A percentile compares a stretch with the other conserved stretches of the same genome.
Evolutionary conservation across 2,329 filamentous ascomycete species (phyloP).

Genomic region (Fusarium coicis): DNA sequence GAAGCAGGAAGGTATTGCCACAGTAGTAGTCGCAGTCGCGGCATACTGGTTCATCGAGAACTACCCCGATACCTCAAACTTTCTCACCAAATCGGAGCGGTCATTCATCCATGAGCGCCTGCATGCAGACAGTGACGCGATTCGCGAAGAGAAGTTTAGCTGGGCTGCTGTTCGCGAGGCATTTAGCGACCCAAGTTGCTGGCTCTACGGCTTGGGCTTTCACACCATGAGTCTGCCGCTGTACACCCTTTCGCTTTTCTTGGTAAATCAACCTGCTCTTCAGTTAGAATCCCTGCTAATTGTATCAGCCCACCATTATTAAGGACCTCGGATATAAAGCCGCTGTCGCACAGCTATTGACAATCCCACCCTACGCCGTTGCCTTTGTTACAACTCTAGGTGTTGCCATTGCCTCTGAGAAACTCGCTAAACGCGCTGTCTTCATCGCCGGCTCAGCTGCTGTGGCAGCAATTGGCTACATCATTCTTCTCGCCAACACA

Average conservation of each 20-base stretch:
- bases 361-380: slow-evolving; percentile 72
- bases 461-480: slow-evolving; percentile 71
- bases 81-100: slow-evolving; percentile 65
- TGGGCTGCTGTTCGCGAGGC: slow-evolving; percentile 74
- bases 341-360: slow-evolving; percentile 66
- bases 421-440: slow-evolving; percentile 64
- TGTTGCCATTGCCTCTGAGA: slow-evolving; percentile 70
- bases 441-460: slow-evolving; percentile 70
- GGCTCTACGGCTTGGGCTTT: slow-evolving; percentile 77
- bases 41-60: slow-evolving; percentile 73
- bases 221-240: slow-evolving; percentile 76
- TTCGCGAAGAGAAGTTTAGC: slow-evolving; percentile 72
- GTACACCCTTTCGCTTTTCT: slow-evolving; percentile 66
- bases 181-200: slow-evolving; percentile 74
- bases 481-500: slow-evolving; percentile 65
- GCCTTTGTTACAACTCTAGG: slow-evolving; percentile 68
- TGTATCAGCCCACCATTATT: slow-evolving; percentile 60
- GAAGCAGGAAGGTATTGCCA: slow-evolving; percentile 63
- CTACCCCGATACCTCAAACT: slow-evolving; percentile 69
- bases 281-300: rapidly evolving
- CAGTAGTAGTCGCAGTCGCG: slow-evolving; percentile 60
- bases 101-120: slow-evolving; percentile 70
- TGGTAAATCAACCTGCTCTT: slow-evolving; percentile 50
- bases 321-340: slow-evolving; percentile 63
- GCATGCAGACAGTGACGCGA: slow-evolving; percentile 75